Conservation (phyloP, 495 filamentous ascomycete species). For the Penicillium maclennaniae region DNA sequence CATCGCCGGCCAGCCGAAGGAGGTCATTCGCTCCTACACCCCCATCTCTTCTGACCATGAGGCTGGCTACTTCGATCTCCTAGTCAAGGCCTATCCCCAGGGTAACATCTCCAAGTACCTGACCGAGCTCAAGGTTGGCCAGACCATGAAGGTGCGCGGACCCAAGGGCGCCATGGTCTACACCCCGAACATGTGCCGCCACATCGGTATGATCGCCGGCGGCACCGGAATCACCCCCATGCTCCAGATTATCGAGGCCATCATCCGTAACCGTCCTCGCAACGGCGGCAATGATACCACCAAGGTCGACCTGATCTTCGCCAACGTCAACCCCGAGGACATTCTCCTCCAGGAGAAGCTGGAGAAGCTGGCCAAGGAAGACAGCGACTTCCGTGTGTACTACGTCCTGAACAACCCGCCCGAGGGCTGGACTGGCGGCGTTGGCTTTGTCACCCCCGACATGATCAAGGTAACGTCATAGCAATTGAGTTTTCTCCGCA, state of each 20-base stretch:
- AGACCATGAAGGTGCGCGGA: slow-evolving; percentile 83
- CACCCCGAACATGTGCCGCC: slow-evolving; percentile 86
- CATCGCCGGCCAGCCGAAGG: slow-evolving; percentile 72
- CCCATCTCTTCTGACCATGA: slow-evolving; percentile 91
- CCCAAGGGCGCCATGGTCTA: slow-evolving; percentile 98
- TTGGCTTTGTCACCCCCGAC: slow-evolving; percentile 89
- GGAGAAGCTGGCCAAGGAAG: slow-evolving; percentile 69
- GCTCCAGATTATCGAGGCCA: slow-evolving; percentile 90
- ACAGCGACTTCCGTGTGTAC: slow-evolving; percentile 76
- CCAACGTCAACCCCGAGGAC: slow-evolving; percentile 90
- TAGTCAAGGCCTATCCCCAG: slow-evolving; percentile 95
- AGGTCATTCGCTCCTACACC: slow-evolving; percentile 93
- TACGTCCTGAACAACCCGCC: slow-evolving; percentile 98
- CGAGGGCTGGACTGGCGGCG: slow-evolving; percentile 80
- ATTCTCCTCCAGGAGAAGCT: slow-evolving; percentile 91
- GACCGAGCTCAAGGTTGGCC: slow-evolving; percentile 72
- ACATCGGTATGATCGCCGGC: slow-evolving; percentile 96
- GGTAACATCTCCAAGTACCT: slow-evolving; percentile 95
- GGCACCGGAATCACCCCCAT: slow-evolving; percentile 98
- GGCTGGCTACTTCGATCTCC: slow-evolving; percentile 90
- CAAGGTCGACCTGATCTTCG: slow-evolving; percentile 89
- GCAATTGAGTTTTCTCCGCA: not conserved
- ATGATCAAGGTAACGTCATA: slow-evolving; percentile 78
- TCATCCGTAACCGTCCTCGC: slow-evolving; percentile 71
- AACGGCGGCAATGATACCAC: slow-evolving; percentile 73